phyloP scores from a whole-genome alignment of 371 early-diverging fungal species.

The Paraphysoderma sedebokerense region DNA sequence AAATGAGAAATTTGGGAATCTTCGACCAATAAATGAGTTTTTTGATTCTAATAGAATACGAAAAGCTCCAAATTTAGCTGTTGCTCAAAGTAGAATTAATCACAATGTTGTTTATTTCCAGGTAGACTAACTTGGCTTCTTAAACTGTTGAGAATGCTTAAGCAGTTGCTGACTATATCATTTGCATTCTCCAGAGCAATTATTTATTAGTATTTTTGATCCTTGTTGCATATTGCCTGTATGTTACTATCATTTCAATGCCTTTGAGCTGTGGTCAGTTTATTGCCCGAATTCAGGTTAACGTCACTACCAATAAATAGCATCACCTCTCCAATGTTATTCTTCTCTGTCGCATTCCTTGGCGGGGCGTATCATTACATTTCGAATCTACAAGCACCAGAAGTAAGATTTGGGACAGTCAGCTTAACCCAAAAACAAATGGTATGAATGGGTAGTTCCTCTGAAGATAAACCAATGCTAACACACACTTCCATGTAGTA shows the following conservation, averaged over 20 bases:
- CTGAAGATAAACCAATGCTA: neutral
- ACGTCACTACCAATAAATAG: slow-evolving; percentile 8
- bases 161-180: slow-evolving; percentile 18
- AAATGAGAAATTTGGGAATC: neutral
- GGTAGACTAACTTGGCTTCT: neutral
- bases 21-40: neutral
- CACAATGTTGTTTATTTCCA: neutral
- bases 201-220: slow-evolving; percentile 36
- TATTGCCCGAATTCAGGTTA: neutral
- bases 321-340: slow-evolving; percentile 32
- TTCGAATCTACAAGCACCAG: slow-evolving; percentile 27
- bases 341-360: slow-evolving; percentile 33
- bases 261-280: neutral
- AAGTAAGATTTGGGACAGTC: slow-evolving; percentile 22
- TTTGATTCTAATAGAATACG: neutral
- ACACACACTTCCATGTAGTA: slow-evolving; percentile 5
- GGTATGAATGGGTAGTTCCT: neutral
- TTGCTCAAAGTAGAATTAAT: neutral
- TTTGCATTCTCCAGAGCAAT: slow-evolving; percentile 42
- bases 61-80: neutral
- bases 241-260: slow-evolving; percentile 8
- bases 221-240: slow-evolving; percentile 41
- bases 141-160: neutral
- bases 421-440: slow-evolving; percentile 26
- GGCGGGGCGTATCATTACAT: slow-evolving; percentile 34